phyloP scores from a whole-genome alignment of 2,329 filamentous ascomycete genomes.

The Colletotrichum sp. region DNA sequence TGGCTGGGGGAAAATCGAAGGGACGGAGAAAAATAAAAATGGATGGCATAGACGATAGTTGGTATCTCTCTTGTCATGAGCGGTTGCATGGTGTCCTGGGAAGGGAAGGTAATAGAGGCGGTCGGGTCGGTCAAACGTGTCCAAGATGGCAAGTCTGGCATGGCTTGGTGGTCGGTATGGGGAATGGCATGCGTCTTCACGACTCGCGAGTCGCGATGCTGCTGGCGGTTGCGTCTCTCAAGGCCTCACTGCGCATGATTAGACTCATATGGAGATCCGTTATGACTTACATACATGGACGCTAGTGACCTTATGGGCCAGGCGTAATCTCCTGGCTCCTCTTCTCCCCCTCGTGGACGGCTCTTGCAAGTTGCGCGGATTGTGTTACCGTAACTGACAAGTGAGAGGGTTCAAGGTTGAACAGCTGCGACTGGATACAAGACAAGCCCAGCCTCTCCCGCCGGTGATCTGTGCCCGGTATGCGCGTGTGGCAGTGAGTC shows the following conservation, averaged over 20 bases:
- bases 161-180: background rate
- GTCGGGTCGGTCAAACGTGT: background rate
- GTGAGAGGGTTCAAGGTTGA: conserved; percentile 15
- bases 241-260: conserved; percentile 18
- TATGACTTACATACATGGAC: conserved; percentile 20
- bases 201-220: conserved; percentile 20
- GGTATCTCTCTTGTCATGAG: background rate
- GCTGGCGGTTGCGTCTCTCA: conserved; percentile 11
- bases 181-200: conserved; percentile 9
- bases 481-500: background rate
- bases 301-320: conserved; percentile 16
- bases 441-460: background rate
- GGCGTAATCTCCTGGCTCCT: conserved; percentile 16
- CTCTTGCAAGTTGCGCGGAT: background rate
- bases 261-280: conserved; percentile 18
- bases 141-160: background rate
- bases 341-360: background rate
- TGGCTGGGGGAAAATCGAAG: background rate
- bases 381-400: background rate
- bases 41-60: background rate
- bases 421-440: background rate
- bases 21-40: background rate
- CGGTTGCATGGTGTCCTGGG: background rate
- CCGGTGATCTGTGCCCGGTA: background rate
- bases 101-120: conserved; percentile 8